These are phyloP conservation scores for Acer campestre DNA, from an alignment of 345 rosid genomes.

Conservation along the genomic window DNA sequence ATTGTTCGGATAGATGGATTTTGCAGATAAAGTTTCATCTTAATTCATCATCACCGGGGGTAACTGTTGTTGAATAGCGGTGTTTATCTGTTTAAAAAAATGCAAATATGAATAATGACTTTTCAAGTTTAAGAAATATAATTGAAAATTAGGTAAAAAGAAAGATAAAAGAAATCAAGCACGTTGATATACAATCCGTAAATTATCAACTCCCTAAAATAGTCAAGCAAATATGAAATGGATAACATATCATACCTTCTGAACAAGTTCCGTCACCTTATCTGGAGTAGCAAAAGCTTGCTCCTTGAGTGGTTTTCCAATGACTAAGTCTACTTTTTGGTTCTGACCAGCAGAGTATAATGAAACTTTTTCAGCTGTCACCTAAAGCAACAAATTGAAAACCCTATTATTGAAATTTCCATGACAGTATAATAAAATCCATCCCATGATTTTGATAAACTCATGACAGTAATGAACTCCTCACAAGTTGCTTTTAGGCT, in stretches of 20 bases:
- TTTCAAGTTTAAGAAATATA: too few species aligned
- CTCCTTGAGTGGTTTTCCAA: slow-evolving; percentile 88
- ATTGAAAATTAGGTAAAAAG: too few species aligned
- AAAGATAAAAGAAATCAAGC: too few species aligned
- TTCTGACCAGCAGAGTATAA: slow-evolving; percentile 63
- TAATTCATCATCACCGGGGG: slow-evolving; percentile 69
- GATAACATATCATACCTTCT: slow-evolving; percentile 56
- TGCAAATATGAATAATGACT: neutral
- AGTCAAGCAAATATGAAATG: neutral
- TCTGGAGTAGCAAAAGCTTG: slow-evolving; percentile 97
- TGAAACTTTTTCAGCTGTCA: slow-evolving; percentile 82
- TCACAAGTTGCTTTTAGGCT: too few species aligned
- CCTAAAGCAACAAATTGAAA: slow-evolving; percentile 46
- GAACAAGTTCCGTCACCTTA: slow-evolving; percentile 92
- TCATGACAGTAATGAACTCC: too few species aligned
- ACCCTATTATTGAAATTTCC: neutral
- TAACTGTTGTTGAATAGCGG: slow-evolving; percentile 73
- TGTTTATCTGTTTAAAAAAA: slow-evolving; percentile 54
- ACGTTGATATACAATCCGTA: too few species aligned
- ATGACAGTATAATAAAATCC: neutral
- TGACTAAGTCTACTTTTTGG: slow-evolving; percentile 63
- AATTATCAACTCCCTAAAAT: neutral
- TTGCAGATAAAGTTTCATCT: slow-evolving; percentile 94
- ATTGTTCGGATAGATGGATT: slow-evolving; percentile 82
- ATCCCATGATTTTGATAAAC: neutral